Conservation (phyloP, 78 protist species). For the Planoprotostelium fungivorum region DNA sequence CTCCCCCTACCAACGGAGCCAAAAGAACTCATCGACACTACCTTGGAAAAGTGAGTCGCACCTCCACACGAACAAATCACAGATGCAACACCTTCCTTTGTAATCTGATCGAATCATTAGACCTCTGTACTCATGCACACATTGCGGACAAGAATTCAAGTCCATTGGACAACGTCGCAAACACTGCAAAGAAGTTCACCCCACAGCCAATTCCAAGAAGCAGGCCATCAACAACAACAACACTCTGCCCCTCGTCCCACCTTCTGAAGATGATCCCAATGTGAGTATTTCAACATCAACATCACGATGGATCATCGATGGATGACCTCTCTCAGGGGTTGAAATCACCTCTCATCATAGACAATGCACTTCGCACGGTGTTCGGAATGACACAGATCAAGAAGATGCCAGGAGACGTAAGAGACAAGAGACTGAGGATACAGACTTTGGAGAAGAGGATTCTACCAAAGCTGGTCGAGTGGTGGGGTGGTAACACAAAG, state of each 20-base stretch:
- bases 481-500: background rate
- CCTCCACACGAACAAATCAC: no score
- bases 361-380: background rate
- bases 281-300: background rate
- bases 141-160: background rate
- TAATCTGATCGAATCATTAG: background rate
- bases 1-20: background rate
- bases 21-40: background rate
- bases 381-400: background rate
- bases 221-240: no score
- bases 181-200: background rate
- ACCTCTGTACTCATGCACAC: background rate
- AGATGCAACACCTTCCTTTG: background rate
- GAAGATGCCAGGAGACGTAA: background rate
- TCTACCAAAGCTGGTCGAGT: background rate
- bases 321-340: no score
- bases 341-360: background rate
- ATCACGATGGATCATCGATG: no score
- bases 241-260: no score
- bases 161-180: background rate
- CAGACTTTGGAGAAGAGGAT: background rate
- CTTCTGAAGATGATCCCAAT: background rate
- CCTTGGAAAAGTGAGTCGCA: background rate
- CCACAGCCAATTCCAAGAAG: background rate
- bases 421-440: background rate